Base-by-base conservation (phyloP, 176 grass and related monocot species). In the Eremochloa ophiuroides region DNA sequence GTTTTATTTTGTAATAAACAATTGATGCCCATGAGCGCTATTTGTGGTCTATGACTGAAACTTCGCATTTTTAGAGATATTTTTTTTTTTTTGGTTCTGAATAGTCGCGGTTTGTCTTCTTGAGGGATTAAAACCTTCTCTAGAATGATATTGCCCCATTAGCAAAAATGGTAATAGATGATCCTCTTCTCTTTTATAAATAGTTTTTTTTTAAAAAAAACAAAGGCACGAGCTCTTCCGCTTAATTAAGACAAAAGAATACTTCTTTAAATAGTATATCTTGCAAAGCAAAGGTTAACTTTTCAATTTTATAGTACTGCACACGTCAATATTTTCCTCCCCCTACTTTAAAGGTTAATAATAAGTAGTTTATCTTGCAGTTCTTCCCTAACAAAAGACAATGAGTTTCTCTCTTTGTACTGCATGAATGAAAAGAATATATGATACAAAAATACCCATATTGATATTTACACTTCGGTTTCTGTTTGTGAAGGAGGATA, bases 401-500 rank as follows among this genome's bases (percentile, higher is more conserved):
- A 6, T 66, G 4, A 58, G 16, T 64, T 55, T 31, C 44, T 33
- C n/a, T 18, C 22, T 62, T 50, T 35, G 10, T 25, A 20, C 31
- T 88, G n/a, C 6, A 25, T 61, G 8, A 66, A 12, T 73, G 34
- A 15, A 53, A 78, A 23, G 34, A 77, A 29, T 23, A 25, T 58
- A 59, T 59, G 55, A 69, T 0, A 16, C 5, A 42, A 72, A 72
- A 40, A 79, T 83, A 7, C 46, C 6, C 27, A 25, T 85, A 22
- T 76, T 88, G 17, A 79, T 23, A 64, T 43, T 7, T 34, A 51
- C 42, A 41, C 66, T 81, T 82, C 8, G 39, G 80, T 79, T 71
- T 71, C 35, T 69, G 35, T 58, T 71, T 10, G 28, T 81, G 27
- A 69, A 98, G 96, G 93, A 86, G 84, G 85, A 87, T 47, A 78